Base-by-base conservation (phyloP, 345 rosid genomes). In the Camelina laxa region DNA sequence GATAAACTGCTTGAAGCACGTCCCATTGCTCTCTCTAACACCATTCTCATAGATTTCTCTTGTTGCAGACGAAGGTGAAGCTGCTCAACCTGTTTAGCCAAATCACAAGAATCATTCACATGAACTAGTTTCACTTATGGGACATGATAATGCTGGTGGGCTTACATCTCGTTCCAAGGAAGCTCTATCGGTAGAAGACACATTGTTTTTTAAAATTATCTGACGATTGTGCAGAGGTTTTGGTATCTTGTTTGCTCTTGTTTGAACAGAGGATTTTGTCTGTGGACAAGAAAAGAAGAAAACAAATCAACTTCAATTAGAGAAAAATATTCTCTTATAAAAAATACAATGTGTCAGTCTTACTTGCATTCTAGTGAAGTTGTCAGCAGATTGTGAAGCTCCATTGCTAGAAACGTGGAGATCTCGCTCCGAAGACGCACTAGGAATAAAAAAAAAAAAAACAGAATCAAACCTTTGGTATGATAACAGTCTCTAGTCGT, bases 21-120 rank as follows among this genome's bases (percentile, higher is more conserved):
- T 4, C 98, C 97, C 96, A 89, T 93, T 54, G 94, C 87, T 78
- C 84, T 88, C 82, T 93, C 98, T 14, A 93, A 90, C 77, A 81
- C 80, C 67, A 72, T 24, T 45, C 91, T 84, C 94, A 89, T 88
- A 17, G 85, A 86, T 79, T 89, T 89, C 81, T 93, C 98, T 65
- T 91, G 87, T 76, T 89, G 97, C 72, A 93, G 70, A 68, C 85
- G 85, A 54, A 77, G 80, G 30, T 88, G 98, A 82, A 93, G 89
- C 81, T 85, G 88, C 82, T 88, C 93, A 71, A 91, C 86, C 97
- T 91, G 87, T 82, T 79, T 72, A 53, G 17, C 41, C 54, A 69
- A 60, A 72, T 54, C 51, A 65, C 62, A 68, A 48, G 30, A 38
- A 36, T 41, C 27, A 56, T 21, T 55, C 20, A 27, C 24, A 41